Percentiles rank a stretch among this genome's conserved stretches.
phyloP scores from a whole-genome alignment of 495 filamentous ascomycete genomes.

The Penicillium salamii region DNA sequence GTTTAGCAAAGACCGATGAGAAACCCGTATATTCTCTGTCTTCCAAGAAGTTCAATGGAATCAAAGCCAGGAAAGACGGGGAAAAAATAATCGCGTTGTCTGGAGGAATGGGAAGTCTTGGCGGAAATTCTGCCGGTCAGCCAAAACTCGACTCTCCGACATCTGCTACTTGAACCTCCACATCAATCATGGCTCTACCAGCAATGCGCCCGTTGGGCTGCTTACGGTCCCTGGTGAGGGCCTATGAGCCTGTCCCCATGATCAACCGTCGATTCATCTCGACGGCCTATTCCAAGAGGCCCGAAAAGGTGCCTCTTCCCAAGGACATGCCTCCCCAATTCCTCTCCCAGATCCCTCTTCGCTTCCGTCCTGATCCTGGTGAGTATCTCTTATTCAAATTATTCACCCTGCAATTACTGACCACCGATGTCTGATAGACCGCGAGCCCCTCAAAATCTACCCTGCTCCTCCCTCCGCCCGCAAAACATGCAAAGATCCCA shows the following conservation, averaged over 20 bases:
- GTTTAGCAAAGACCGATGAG: too few species aligned
- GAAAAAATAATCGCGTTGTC: slow-evolving; percentile 14
- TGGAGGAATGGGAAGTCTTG: slow-evolving; percentile 28
- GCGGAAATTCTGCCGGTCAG: slow-evolving; percentile 43
- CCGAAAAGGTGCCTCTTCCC: slow-evolving; percentile 38
- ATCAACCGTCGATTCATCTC: slow-evolving; percentile 38
- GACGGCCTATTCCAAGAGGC: slow-evolving; percentile 38
- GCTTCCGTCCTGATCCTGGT: slow-evolving; percentile 37
- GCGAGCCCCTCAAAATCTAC: slow-evolving; percentile 51
- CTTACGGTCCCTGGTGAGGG: slow-evolving; percentile 52
- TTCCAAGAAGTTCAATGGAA: slow-evolving; percentile 8
- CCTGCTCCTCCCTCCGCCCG: slow-evolving; percentile 48
- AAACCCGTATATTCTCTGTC: neutral
- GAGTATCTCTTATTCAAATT: slow-evolving; percentile 4
- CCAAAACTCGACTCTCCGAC: slow-evolving; percentile 33
- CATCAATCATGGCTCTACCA: slow-evolving; percentile 52
- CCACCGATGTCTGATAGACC: slow-evolving; percentile 25
- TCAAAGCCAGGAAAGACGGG: slow-evolving; percentile 9
- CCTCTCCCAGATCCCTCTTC: slow-evolving; percentile 40
- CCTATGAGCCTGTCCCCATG: slow-evolving; percentile 45
- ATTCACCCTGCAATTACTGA: neutral
- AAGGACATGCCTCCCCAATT: slow-evolving; percentile 39
- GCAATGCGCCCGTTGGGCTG: slow-evolving; percentile 65
- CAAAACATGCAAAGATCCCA: slow-evolving; percentile 54
- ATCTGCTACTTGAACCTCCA: slow-evolving; percentile 20